Evolutionary conservation across 2,329 filamentous ascomycete species (phyloP).

Genomic region (Penicillium verrucosum): DNA sequence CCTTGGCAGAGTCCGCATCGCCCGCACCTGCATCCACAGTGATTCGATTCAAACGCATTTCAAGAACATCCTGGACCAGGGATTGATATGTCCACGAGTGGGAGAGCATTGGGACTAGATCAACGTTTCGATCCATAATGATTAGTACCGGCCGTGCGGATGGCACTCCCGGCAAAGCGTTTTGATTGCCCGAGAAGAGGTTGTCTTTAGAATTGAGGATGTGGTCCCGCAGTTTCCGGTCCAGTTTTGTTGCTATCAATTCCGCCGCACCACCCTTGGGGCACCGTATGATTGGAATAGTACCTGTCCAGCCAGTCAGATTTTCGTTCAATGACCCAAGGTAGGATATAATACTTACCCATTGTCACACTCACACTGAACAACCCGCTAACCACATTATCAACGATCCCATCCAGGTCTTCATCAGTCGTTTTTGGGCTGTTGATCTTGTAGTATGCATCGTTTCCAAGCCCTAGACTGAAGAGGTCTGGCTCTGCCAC

Average conservation of each 20-base stretch:
- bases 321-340: neutral
- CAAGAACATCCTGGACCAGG: slow-evolving; percentile 72
- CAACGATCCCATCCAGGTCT: slow-evolving; percentile 79
- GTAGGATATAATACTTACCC: slow-evolving; percentile 55
- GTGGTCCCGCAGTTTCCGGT: slow-evolving; percentile 93
- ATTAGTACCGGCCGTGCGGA: slow-evolving; percentile 83
- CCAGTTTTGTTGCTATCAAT: slow-evolving; percentile 88
- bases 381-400: slow-evolving; percentile 90
- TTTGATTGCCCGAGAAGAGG: slow-evolving; percentile 70
- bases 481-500: slow-evolving; percentile 95
- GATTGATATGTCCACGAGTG: slow-evolving; percentile 93
- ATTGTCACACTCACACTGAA: slow-evolving; percentile 99
- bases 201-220: slow-evolving; percentile 98
- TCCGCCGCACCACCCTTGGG: slow-evolving; percentile 91
- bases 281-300: slow-evolving; percentile 92
- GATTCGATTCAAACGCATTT: slow-evolving; percentile 86
- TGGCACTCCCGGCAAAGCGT: slow-evolving; percentile 61
- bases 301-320: slow-evolving; percentile 52
- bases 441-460: slow-evolving; percentile 95
- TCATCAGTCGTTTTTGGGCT: slow-evolving; percentile 88
- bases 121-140: slow-evolving; percentile 91
- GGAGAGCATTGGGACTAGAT: slow-evolving; percentile 96
- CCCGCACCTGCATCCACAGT: slow-evolving; percentile 83
- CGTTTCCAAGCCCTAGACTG: slow-evolving; percentile 86
- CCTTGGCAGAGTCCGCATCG: slow-evolving; percentile 69